These are phyloP conservation scores for Syncephalastrum sp. DNA, from an alignment of 371 early-diverging fungal species.

Conservation along the genomic window DNA sequence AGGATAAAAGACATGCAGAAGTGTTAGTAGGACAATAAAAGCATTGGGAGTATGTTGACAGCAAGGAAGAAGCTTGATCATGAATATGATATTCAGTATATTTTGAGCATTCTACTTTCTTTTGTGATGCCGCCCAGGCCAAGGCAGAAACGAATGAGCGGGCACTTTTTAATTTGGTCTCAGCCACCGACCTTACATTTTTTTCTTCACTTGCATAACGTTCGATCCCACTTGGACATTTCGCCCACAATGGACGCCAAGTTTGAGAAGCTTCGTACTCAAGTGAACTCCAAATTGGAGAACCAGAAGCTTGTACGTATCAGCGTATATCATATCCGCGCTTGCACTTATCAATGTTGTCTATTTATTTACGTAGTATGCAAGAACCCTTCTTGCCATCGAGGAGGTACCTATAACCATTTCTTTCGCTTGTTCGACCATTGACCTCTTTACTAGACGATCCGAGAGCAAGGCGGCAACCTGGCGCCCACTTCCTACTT, in stretches of 20 bases:
- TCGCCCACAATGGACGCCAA: slow-evolving; percentile 43
- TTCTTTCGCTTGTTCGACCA: background rate
- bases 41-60: background rate
- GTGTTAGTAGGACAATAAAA: too few relatives aligned
- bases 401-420: slow-evolving; percentile 64
- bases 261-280: slow-evolving; percentile 56
- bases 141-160: background rate
- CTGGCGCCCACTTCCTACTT: slow-evolving; percentile 84
- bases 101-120: too few relatives aligned
- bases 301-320: slow-evolving; percentile 73
- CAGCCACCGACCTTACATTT: background rate
- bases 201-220: background rate
- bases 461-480: slow-evolving; percentile 69
- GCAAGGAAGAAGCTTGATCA: background rate
- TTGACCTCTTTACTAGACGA: slow-evolving; percentile 47
- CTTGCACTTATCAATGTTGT: background rate
- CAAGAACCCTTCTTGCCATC: slow-evolving; percentile 80
- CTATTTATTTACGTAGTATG: slow-evolving; percentile 40
- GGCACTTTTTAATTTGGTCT: slow-evolving; percentile 1
- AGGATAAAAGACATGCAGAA: too few relatives aligned
- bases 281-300: slow-evolving; percentile 75
- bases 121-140: background rate
- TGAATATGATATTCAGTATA: too few relatives aligned
- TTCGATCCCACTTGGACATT: background rate
- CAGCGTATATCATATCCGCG: background rate